Percentiles rank a stretch among this genome's conserved stretches.
These are phyloP conservation scores for Colletotrichum higginsianum DNA, from an alignment of 2,329 filamentous ascomycete species.

Conservation along the genomic window DNA sequence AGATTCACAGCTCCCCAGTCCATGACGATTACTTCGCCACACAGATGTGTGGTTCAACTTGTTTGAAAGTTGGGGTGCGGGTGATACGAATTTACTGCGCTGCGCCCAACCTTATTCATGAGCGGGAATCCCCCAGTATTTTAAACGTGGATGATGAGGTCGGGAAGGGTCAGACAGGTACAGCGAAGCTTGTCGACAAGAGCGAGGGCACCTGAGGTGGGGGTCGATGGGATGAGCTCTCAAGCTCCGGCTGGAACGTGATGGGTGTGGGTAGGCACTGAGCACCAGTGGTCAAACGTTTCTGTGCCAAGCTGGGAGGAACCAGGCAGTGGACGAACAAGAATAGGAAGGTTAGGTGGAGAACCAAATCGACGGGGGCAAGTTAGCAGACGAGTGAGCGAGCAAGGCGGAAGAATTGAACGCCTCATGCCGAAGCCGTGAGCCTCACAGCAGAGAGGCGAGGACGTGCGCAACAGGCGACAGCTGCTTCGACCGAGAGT, in stretches of 20 bases:
- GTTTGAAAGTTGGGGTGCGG: slow-evolving; percentile 15
- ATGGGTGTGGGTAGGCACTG: slow-evolving; percentile 11
- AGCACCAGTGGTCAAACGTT: slow-evolving; percentile 10
- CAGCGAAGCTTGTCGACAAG: slow-evolving; percentile 24
- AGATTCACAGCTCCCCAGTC: slow-evolving; percentile 46
- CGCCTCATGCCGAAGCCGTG: slow-evolving; percentile 2
- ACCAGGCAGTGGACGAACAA: slow-evolving; percentile 20
- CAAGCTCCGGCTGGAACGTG: slow-evolving; percentile 17
- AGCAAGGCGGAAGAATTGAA: not conserved
- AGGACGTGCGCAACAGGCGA: slow-evolving; percentile 1
- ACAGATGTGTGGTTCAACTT: slow-evolving; percentile 1
- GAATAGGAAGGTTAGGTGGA: slow-evolving; percentile 21
- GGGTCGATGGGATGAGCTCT: slow-evolving; percentile 19
- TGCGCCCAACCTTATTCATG: slow-evolving; percentile 21
- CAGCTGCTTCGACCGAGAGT: slow-evolving; percentile 13
- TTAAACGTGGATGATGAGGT: slow-evolving; percentile 7
- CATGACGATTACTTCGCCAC: slow-evolving; percentile 20
- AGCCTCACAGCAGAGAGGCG: slow-evolving; percentile 10
- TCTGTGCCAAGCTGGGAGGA: slow-evolving; percentile 26
- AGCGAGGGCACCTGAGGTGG: slow-evolving; percentile 5
- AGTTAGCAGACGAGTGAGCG: not conserved
- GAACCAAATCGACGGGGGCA: slow-evolving; percentile 11
- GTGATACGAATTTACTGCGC: slow-evolving; percentile 1
- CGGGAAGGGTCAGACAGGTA: slow-evolving; percentile 11
- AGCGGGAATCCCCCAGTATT: slow-evolving; percentile 6